Evolutionary conservation across 306 rosid species (phyloP).

Genomic region (Gillenia trifoliata): DNA sequence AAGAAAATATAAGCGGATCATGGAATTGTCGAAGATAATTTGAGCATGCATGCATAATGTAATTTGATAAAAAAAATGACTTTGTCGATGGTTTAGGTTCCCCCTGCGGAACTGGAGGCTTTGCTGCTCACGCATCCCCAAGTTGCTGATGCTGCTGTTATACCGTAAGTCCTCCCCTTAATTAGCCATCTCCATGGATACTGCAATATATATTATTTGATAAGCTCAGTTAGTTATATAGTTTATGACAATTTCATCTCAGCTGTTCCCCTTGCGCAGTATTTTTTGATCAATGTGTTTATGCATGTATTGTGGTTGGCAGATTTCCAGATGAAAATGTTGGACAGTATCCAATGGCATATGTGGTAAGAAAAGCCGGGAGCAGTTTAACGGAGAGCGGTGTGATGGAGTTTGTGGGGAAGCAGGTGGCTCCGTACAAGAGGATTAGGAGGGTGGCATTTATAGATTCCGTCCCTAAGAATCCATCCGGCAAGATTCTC

Average conservation of each 20-base stretch:
- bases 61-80: not conserved
- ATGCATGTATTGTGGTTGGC: not conserved
- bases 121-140: conserved; percentile 68
- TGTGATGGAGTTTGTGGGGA: conserved; percentile 66
- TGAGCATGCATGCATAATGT: not conserved
- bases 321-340: conserved; percentile 83
- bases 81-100: conserved; percentile 37
- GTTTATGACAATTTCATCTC: too few relatives aligned
- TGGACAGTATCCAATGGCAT: conserved; percentile 87
- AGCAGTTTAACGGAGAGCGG: conserved; percentile 43
- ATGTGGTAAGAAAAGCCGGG: conserved; percentile 66
- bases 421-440: conserved; percentile 90
- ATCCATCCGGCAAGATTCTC: conserved; percentile 89
- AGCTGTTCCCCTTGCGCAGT: too few relatives aligned
- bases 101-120: conserved; percentile 96
- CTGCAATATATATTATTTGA: too few relatives aligned
- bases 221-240: too few relatives aligned
- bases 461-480: conserved; percentile 75
- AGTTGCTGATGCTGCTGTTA: conserved; percentile 82
- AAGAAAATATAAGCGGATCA: too few relatives aligned
- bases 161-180: conserved; percentile 55
- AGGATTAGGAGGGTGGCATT: conserved; percentile 73
- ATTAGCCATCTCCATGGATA: too few relatives aligned
- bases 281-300: too few relatives aligned
- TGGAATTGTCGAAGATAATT: too few relatives aligned